Percentiles rank a stretch among this genome's conserved stretches.
These are phyloP conservation scores for Chromera velia DNA, from an alignment of 73 alveolate genomes.

Conservation along the genomic window DNA sequence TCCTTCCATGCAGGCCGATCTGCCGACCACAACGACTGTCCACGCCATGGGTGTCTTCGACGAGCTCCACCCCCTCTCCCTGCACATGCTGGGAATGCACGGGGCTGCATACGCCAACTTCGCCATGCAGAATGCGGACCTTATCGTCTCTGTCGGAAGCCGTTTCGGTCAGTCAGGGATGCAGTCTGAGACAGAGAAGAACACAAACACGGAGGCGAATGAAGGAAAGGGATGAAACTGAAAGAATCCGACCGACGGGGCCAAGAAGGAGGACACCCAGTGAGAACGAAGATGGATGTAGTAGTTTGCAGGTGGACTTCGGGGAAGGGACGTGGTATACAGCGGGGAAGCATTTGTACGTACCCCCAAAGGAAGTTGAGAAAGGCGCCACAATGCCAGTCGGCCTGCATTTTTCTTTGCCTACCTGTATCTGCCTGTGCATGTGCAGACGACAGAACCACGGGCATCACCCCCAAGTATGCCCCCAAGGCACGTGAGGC, in stretches of 20 bases:
- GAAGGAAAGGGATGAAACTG: too few species aligned
- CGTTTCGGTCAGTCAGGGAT: background rate
- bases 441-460: conserved; percentile 30
- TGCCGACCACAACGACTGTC: background rate
- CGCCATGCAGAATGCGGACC: conserved; percentile 44
- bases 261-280: too few species aligned
- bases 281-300: too few species aligned
- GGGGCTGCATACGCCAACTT: conserved; percentile 50
- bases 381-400: too few species aligned
- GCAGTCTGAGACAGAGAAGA: too few species aligned
- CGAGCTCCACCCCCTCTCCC: conserved; percentile 33
- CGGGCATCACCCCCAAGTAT: conserved; percentile 1
- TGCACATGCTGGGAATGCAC: conserved; percentile 49
- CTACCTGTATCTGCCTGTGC: background rate
- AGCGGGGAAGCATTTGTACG: too few species aligned
- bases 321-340: too few species aligned
- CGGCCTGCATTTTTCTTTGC: too few species aligned
- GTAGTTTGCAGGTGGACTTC: too few species aligned
- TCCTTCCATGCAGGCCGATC: background rate
- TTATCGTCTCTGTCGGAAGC: conserved; percentile 25
- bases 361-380: too few species aligned
- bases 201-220: too few species aligned
- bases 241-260: too few species aligned
- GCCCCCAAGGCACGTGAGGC: background rate
- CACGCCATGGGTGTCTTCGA: conserved; percentile 42